Evolutionary conservation across 192 early-diverging fungal genomes (phyloP).

Genomic region (Chytriomyces sp.): DNA sequence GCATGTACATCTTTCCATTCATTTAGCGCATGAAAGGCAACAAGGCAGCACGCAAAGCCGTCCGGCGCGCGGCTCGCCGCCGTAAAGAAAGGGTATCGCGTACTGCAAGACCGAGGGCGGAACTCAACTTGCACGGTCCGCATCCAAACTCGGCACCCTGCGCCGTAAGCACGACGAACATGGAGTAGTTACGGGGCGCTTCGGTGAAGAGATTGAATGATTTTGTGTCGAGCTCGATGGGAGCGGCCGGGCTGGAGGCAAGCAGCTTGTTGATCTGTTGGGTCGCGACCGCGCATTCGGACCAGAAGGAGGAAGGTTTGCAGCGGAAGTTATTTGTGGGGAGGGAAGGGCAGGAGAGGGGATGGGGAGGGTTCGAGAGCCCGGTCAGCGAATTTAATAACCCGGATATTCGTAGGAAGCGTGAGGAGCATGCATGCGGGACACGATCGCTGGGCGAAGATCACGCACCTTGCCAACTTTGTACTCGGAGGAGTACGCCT

Average conservation of each 20-base stretch:
- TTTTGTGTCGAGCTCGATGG: slow-evolving; percentile 59
- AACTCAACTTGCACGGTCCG: slow-evolving; percentile 68
- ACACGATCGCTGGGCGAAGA: neutral
- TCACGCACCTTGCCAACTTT: slow-evolving; percentile 20
- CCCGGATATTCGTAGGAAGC: neutral
- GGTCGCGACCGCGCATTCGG: no score
- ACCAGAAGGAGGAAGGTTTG: neutral
- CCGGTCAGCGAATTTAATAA: neutral
- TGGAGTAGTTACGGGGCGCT: slow-evolving; percentile 68
- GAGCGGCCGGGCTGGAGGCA: slow-evolving; percentile 16
- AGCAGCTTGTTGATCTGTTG: slow-evolving; percentile 19
- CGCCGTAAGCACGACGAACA: slow-evolving; percentile 71
- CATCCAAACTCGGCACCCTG: slow-evolving; percentile 63
- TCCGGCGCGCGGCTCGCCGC: neutral
- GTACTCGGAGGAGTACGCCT: slow-evolving; percentile 15
- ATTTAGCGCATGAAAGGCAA: no score
- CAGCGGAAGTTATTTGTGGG: neutral
- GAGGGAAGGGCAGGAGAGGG: neutral
- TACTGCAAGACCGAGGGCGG: neutral
- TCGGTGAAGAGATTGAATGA: slow-evolving; percentile 60
- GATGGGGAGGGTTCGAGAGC: neutral
- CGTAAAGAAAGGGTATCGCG: neutral
- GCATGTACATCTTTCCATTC: no score
- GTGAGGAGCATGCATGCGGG: neutral
- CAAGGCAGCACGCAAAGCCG: no score